Percentiles rank a stretch among this genome's conserved stretches.
Evolutionary conservation across 352 stramenopile genomes (phyloP).

Genomic region (Pythium dissotocum): DNA sequence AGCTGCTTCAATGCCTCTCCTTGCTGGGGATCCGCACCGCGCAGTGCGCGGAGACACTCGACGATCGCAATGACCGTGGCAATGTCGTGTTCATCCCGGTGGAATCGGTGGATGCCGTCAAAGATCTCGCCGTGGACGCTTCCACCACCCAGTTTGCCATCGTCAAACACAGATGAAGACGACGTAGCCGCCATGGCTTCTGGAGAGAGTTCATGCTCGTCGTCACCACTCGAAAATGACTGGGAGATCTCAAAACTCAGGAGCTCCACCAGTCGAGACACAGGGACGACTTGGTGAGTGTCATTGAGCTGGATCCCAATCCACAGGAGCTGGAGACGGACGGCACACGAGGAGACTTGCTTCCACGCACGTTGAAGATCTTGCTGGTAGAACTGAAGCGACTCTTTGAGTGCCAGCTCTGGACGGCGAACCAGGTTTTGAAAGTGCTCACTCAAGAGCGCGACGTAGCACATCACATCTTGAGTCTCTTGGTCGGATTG

Average conservation of each 20-base stretch:
- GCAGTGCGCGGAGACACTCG: slow-evolving; percentile 18
- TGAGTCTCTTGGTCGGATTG: slow-evolving; percentile 18
- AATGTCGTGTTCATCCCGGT: slow-evolving; percentile 17
- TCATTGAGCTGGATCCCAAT: slow-evolving; percentile 49
- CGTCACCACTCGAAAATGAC: slow-evolving; percentile 17
- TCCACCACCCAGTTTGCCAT: slow-evolving; percentile 24
- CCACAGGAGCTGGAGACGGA: slow-evolving; percentile 61
- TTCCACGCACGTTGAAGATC: slow-evolving; percentile 49
- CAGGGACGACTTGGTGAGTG: slow-evolving; percentile 36
- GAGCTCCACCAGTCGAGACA: slow-evolving; percentile 44
- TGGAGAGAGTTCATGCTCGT: slow-evolving; percentile 6
- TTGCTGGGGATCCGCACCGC: neutral
- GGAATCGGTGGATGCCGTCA: slow-evolving; percentile 4
- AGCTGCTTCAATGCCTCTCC: slow-evolving; percentile 4
- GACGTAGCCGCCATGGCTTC: slow-evolving; percentile 6
- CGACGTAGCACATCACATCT: slow-evolving; percentile 51
- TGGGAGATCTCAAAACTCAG: slow-evolving; percentile 38
- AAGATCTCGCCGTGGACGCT: slow-evolving; percentile 22
- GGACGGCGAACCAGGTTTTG: slow-evolving; percentile 38
- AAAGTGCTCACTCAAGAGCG: slow-evolving; percentile 57
- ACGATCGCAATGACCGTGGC: slow-evolving; percentile 4
- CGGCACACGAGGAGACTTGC: slow-evolving; percentile 46
- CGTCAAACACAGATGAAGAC: slow-evolving; percentile 27
- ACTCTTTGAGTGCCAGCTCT: slow-evolving; percentile 50
- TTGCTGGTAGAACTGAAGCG: slow-evolving; percentile 59